These are phyloP conservation scores for Exidia glandulosa DNA, from an alignment of 768 basidiomycete genomes.

Conservation along the genomic window DNA sequence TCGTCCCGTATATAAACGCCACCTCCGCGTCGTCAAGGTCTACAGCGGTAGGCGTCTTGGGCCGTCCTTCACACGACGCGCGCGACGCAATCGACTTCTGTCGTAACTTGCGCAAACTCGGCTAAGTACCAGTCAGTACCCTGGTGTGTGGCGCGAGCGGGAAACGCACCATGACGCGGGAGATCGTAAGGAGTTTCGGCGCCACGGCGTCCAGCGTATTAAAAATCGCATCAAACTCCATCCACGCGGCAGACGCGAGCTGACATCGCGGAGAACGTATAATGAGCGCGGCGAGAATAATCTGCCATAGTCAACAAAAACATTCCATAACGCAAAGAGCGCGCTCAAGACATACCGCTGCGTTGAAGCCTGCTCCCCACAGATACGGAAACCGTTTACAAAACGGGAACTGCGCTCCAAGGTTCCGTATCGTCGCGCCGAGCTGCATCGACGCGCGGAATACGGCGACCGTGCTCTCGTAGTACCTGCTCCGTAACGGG, in stretches of 20 bases:
- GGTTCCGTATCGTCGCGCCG: background rate
- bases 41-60: background rate
- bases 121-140: background rate
- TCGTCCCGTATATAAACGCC: background rate
- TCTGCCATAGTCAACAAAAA: background rate
- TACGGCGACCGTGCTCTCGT: slow-evolving; percentile 64
- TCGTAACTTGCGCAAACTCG: background rate
- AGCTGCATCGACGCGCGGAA: slow-evolving; percentile 37
- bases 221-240: background rate
- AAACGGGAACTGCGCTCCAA: background rate
- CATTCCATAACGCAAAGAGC: background rate
- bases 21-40: background rate
- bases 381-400: background rate
- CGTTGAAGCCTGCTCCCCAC: background rate
- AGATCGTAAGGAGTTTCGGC: background rate
- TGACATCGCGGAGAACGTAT: background rate
- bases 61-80: background rate
- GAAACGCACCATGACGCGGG: background rate
- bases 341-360: background rate
- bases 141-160: background rate
- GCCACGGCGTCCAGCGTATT: background rate
- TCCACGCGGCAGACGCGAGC: background rate
- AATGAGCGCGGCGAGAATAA: background rate
- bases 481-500: slow-evolving; percentile 60
- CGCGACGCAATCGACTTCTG: background rate